Conservation (phyloP, 1,139 yeast genomes). For the Pichia sp. region DNA sequence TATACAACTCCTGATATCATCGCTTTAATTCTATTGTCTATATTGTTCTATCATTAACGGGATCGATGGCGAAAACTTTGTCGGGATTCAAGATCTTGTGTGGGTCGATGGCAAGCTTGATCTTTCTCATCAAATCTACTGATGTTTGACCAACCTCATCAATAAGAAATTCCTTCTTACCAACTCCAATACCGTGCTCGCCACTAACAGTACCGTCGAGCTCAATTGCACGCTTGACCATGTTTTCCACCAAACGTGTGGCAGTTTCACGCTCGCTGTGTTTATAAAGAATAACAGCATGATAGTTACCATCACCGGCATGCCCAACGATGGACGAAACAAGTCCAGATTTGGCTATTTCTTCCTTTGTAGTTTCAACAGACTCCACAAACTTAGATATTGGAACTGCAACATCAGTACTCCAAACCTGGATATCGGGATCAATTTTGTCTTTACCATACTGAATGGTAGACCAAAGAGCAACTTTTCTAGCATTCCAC, state of each 20-base stretch:
- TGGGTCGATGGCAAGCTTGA: slow-evolving; percentile 71
- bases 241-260: slow-evolving; percentile 49
- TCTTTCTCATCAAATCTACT: slow-evolving; percentile 64
- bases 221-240: slow-evolving; percentile 60
- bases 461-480: slow-evolving; percentile 79
- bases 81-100: slow-evolving; percentile 70
- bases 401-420: slow-evolving; percentile 88
- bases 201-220: slow-evolving; percentile 87
- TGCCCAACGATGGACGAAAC: slow-evolving; percentile 62
- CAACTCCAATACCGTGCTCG: slow-evolving; percentile 84
- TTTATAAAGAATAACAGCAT: slow-evolving; percentile 60
- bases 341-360: slow-evolving; percentile 50
- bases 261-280: slow-evolving; percentile 42
- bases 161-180: slow-evolving; percentile 58
- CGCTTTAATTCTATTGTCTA: background rate
- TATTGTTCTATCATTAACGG: slow-evolving; percentile 22
- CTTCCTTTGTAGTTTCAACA: slow-evolving; percentile 48
- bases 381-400: slow-evolving; percentile 60
- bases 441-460: slow-evolving; percentile 52
- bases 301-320: slow-evolving; percentile 90
- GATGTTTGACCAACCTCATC: slow-evolving; percentile 66
- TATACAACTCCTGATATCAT: too few relatives aligned
- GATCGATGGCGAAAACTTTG: slow-evolving; percentile 62
- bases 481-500: slow-evolving; percentile 86
- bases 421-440: slow-evolving; percentile 67